A percentile compares a stretch with the other conserved stretches of the same genome.
phyloP scores from a whole-genome alignment of 176 grass and related monocot genomes.

The Zoysia japonica region DNA sequence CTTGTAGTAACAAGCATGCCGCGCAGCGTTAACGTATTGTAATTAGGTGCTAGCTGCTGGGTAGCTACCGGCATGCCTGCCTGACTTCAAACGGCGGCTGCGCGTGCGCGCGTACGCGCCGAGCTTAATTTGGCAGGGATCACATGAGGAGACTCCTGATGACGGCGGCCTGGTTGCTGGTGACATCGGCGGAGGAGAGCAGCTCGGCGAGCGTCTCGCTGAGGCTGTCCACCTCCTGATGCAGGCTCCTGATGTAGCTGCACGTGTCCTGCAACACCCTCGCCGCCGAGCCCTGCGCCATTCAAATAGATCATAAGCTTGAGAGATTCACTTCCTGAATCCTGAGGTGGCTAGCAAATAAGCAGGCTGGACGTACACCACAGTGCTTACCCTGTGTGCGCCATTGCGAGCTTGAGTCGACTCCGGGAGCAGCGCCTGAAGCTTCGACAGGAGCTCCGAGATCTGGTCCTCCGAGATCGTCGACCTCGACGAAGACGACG shows the following conservation, averaged over 20 bases:
- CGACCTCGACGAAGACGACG: slow-evolving; percentile 38
- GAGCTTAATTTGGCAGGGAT: neutral
- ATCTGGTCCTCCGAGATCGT: slow-evolving; percentile 70
- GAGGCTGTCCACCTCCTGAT: slow-evolving; percentile 62
- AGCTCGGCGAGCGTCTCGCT: too few species aligned
- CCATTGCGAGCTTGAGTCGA: slow-evolving; percentile 44
- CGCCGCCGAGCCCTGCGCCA: slow-evolving; percentile 54
- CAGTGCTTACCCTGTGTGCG: slow-evolving; percentile 48
- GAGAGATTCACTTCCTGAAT: neutral
- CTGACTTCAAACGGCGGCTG: neutral
- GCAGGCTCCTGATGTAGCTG: slow-evolving; percentile 79
- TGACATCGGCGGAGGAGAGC: too few species aligned
- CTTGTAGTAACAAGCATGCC: neutral
- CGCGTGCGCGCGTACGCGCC: neutral
- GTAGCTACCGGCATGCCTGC: slow-evolving; percentile 6
- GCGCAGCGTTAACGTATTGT: neutral
- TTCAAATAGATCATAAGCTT: neutral
- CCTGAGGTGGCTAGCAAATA: neutral
- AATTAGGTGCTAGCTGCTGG: neutral
- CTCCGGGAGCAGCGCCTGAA: slow-evolving; percentile 68
- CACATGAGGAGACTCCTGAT: slow-evolving; percentile 78
- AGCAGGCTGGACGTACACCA: neutral
- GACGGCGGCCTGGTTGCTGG: slow-evolving; percentile 22
- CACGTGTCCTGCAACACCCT: slow-evolving; percentile 77
- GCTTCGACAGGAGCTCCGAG: slow-evolving; percentile 69